Evolutionary conservation across 805 yeast species (phyloP).

Genomic region (Teunomyces barrocoloradensis): DNA sequence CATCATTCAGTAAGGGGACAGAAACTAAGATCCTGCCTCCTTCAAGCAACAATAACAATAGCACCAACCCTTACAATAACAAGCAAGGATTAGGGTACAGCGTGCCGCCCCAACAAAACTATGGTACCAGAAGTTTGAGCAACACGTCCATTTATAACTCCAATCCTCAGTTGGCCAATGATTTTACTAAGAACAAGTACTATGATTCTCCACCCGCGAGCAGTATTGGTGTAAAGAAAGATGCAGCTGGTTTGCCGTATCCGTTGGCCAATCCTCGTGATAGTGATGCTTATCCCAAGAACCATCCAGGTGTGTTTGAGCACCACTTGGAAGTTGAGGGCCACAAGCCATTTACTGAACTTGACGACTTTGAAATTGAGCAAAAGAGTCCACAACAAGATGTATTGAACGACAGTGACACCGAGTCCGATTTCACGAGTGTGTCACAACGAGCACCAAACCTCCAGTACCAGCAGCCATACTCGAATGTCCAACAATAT

Average conservation of each 20-base stretch:
- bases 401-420: constrained; percentile 29
- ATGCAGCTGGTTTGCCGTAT: constrained; percentile 20
- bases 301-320: constrained; percentile 35
- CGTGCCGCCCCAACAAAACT: constrained; percentile 3
- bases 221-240: constrained; percentile 26
- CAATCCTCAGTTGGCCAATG: constrained; percentile 31
- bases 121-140: constrained; percentile 7
- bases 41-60: background rate
- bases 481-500: constrained; percentile 11
- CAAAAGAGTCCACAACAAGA: constrained; percentile 15
- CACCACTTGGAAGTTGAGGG: constrained; percentile 47
- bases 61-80: background rate
- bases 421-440: constrained; percentile 69
- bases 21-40: constrained; percentile 15
- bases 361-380: constrained; percentile 26
- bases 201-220: constrained; percentile 4
- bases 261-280: constrained; percentile 15
- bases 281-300: constrained; percentile 6
- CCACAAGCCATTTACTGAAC: constrained; percentile 44
- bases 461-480: constrained; percentile 40
- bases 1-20: constrained; percentile 19
- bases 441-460: constrained; percentile 76
- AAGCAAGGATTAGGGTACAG: background rate
- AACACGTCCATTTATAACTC: constrained; percentile 29
- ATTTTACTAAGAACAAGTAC: constrained; percentile 23